These are phyloP conservation scores for Brassica carinata DNA, from an alignment of 345 rosid species.

Conservation along the genomic window DNA sequence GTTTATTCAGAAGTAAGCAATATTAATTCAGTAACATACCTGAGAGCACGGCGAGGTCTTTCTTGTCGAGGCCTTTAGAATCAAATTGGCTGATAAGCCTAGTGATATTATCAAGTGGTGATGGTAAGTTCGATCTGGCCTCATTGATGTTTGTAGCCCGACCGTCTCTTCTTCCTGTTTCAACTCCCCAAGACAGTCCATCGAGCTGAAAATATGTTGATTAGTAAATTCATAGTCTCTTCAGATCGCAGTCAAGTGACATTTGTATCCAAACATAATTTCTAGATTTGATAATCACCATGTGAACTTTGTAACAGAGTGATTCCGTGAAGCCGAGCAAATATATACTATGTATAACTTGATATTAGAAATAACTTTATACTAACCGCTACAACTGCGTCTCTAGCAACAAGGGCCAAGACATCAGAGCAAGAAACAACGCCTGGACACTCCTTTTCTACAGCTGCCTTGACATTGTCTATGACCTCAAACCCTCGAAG, in stretches of 20 bases:
- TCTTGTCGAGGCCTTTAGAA: conserved; percentile 46
- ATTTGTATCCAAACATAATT: background rate
- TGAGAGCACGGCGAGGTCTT: conserved; percentile 62
- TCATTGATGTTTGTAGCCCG: conserved; percentile 44
- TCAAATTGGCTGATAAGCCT: conserved; percentile 39
- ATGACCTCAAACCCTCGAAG: conserved; percentile 66
- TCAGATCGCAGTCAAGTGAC: background rate
- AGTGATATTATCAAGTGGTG: conserved; percentile 48
- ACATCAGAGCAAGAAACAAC: conserved; percentile 82
- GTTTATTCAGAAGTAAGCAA: background rate
- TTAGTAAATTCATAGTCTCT: background rate
- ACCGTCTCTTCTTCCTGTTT: conserved; percentile 80
- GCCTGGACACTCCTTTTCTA: conserved; percentile 73
- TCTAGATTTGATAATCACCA: background rate
- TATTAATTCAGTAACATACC: conserved; percentile 37
- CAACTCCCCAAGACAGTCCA: conserved; percentile 52
- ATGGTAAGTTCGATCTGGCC: conserved; percentile 33
- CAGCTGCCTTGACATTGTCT: conserved; percentile 52
- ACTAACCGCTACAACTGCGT: conserved; percentile 51
- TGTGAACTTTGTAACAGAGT: background rate
- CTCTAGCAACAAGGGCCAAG: conserved; percentile 68
- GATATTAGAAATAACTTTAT: background rate
- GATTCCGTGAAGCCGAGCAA: background rate
- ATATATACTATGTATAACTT: background rate
- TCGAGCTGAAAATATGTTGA: conserved; percentile 29